These are phyloP conservation scores for Oidium heveae DNA, from an alignment of 2,329 filamentous ascomycete genomes.

Conservation along the genomic window DNA sequence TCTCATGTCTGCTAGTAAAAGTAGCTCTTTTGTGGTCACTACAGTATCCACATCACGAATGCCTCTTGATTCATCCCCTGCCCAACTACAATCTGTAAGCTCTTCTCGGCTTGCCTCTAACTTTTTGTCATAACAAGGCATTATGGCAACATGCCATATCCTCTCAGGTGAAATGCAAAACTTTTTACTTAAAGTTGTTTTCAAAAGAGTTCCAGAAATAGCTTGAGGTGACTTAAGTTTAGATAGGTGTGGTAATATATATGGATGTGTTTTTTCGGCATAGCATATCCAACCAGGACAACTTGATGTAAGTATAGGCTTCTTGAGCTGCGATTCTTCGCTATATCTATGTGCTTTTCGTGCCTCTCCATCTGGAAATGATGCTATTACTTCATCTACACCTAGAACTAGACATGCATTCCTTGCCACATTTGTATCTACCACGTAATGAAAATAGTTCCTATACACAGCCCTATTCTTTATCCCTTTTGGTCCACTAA, in stretches of 20 bases:
- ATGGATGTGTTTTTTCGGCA: constrained; percentile 89
- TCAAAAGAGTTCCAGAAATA: constrained; percentile 68
- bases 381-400: constrained; percentile 39
- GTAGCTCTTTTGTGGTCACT: constrained; percentile 82
- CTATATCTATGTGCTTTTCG: background rate
- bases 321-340: constrained; percentile 5
- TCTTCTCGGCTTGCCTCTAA: constrained; percentile 85
- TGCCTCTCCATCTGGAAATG: constrained; percentile 4
- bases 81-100: constrained; percentile 61
- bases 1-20: constrained; percentile 67
- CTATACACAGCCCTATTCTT: constrained; percentile 42
- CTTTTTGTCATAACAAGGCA: constrained; percentile 99
- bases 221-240: constrained; percentile 86
- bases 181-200: constrained; percentile 53
- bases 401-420: constrained; percentile 64
- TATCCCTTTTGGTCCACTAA: constrained; percentile 45
- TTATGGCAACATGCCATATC: constrained; percentile 87
- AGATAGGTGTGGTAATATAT: constrained; percentile 76
- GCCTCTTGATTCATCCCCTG: constrained; percentile 23
- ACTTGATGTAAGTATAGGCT: constrained; percentile 59
- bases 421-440: constrained; percentile 68
- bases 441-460: constrained; percentile 66
- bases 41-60: constrained; percentile 90
- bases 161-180: constrained; percentile 48
- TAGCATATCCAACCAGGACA: constrained; percentile 99